Evolutionary conservation across 83 land plant genomes (phyloP), one percentile per base, ranked within the genome.

Genomic region (Diphasiastrum complanatum): DNA sequence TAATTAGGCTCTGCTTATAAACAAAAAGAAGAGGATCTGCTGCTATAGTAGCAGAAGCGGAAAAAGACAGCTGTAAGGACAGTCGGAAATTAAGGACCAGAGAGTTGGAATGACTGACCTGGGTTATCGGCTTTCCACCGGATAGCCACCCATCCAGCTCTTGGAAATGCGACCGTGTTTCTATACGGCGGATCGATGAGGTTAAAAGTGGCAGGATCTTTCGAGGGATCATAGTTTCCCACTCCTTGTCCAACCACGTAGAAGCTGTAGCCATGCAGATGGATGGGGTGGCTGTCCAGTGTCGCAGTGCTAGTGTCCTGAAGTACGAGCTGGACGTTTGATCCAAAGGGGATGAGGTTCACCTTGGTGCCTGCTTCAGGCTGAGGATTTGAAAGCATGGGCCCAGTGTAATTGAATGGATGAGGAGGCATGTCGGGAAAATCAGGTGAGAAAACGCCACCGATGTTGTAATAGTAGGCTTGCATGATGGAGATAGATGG

Each of bases 81-180:
- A n/a, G n/a, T n/a, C n/a, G n/a, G n/a, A n/a, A n/a, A n/a, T n/a
- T 5, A 14, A 20, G 22, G 19, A 49, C 6, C 5, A 49, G 36
- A 54, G 11, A 30, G 5, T 5, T 25, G 5, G n/a, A n/a, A n/a
- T n/a, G n/a, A n/a, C n/a, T n/a, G n/a, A 54, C 58, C 58, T 23
- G 58, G 58, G 29, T 54, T 54, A n/a, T 54, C 33, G 14, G 58
- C 58, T 28, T 54, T 54, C 33, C 24, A 54, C 5, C 58, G 4
- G 14, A 54, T 54, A 54, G 33, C 58, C 24, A 33, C 33, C 58
- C 58, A 54, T 8, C 58, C 58, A 5, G 33, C 58, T 18, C 24
- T 33, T 5, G 58, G 58, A 54, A 54, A 28, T 23, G 36, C 58
- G 6, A 54, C 33, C 6, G 58, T 54, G 33, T 54, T 54, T 6